Percentiles rank a stretch among this genome's conserved stretches.
Evolutionary conservation across 768 basidiomycete species (phyloP).

Genomic region (Daedaleopsis nitida): DNA sequence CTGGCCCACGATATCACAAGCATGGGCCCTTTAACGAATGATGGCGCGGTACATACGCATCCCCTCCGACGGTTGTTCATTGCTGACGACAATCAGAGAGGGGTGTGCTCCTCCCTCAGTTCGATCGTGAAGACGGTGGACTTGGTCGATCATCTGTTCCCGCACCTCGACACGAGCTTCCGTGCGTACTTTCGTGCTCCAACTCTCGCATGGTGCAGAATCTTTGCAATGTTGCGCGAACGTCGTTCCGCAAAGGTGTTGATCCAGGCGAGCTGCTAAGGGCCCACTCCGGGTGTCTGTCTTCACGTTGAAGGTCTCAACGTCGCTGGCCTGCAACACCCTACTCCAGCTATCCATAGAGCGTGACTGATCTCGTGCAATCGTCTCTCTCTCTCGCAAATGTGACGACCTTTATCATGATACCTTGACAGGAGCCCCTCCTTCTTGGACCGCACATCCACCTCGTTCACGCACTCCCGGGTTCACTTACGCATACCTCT

Average conservation of each 20-base stretch:
- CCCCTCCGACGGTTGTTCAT: neutral
- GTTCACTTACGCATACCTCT: no score
- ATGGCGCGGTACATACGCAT: neutral
- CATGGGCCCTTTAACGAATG: neutral
- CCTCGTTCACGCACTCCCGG: no score
- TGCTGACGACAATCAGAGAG: neutral
- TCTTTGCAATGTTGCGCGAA: neutral
- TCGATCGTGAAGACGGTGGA: neutral
- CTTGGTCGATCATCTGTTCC: neutral
- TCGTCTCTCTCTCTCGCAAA: no score
- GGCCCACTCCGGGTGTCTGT: no score
- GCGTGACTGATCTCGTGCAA: no score
- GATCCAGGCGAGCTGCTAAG: neutral
- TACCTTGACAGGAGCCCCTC: no score
- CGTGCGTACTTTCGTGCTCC: neutral
- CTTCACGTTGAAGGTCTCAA: no score
- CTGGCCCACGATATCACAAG: neutral
- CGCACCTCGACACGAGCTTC: neutral
- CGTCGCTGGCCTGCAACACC: no score
- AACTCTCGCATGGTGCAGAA: neutral
- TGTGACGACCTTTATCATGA: no score
- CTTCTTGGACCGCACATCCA: no score
- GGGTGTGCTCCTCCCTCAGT: neutral
- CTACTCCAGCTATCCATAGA: no score
- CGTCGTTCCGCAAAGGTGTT: neutral